Percentiles rank a stretch among this genome's conserved stretches.
These are phyloP conservation scores for Phytophthora brassicae DNA, from an alignment of 352 stramenopile genomes.

Conservation along the genomic window DNA sequence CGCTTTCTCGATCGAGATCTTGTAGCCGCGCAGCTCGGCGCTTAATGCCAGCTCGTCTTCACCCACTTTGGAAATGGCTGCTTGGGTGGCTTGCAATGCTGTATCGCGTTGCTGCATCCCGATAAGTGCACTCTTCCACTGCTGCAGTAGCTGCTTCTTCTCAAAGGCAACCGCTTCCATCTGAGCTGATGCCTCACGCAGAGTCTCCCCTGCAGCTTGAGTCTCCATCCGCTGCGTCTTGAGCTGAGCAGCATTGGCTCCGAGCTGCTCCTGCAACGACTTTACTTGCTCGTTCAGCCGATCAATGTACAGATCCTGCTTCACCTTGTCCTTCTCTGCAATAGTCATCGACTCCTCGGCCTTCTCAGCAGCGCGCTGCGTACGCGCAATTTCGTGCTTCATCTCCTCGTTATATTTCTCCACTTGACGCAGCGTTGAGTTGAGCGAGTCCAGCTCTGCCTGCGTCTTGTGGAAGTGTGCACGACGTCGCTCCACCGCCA, in stretches of 20 bases:
- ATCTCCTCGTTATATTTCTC: constrained; percentile 95
- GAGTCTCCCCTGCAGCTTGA: constrained; percentile 79
- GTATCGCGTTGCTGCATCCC: constrained; percentile 91
- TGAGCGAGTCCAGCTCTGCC: constrained; percentile 87
- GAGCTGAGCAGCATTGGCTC: constrained; percentile 76
- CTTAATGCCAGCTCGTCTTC: constrained; percentile 85
- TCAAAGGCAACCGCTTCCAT: constrained; percentile 94
- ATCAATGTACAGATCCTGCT: constrained; percentile 96
- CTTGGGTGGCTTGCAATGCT: constrained; percentile 88
- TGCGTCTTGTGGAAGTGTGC: constrained; percentile 84
- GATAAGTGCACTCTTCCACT: constrained; percentile 95
- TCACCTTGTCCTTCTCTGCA: constrained; percentile 93
- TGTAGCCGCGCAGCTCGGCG: constrained; percentile 88
- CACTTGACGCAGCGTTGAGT: constrained; percentile 84
- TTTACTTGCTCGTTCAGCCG: constrained; percentile 90
- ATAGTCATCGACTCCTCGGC: constrained; percentile 91
- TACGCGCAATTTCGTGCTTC: constrained; percentile 93
- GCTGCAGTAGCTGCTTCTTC: constrained; percentile 94
- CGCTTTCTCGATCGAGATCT: constrained; percentile 81
- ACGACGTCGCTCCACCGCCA: constrained; percentile 55
- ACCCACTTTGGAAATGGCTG: constrained; percentile 73
- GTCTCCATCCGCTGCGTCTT: constrained; percentile 87
- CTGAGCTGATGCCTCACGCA: constrained; percentile 85
- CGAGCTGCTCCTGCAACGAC: constrained; percentile 85
- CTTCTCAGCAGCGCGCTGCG: constrained; percentile 92